Evolutionary conservation across 1,139 yeast genomes (phyloP), one percentile per base, ranked within the genome.

Genomic region (Pichia sp.): DNA sequence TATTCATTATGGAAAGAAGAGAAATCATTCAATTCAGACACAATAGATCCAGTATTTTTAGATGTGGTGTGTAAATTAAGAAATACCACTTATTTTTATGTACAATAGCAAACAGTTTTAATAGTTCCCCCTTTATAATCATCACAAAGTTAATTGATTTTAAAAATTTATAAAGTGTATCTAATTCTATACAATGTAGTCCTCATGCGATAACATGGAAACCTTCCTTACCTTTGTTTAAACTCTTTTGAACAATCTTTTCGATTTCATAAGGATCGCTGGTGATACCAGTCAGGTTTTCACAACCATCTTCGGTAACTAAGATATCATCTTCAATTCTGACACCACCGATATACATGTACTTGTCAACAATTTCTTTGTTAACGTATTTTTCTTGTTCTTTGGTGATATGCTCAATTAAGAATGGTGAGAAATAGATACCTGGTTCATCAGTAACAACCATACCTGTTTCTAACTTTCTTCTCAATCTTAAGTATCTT

Each of bases 361-460:
- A 93, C 62, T 79, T 81, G 47, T 86, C 82, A 55, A 93, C 72
- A 2, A 84, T 81, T 0, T 77, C 80, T 55, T 67, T 66, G 61
- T 89, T 75, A 51, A 93, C 83, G 65, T 70, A 88, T 60, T 81
- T 80, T 36, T 72, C 61, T 58, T 80, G 79, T 33, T 71, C 68
- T 3, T 81, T 78, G 55, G 83, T 78, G 3, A 79, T 77, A 33
- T 84, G 81, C 49, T 85, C 81, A 45, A 93, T 73, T 60, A 91
- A 71, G 60, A 83, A 87, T 34, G 91, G 88, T 44, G 93, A 86
- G 68, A 93, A 93, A 66, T 93, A 93, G 54, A 85, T 76, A 34
- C 99, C 99, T 4, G 99, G 99, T 66, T 93, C 99, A 57, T 91
- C 89, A 1, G 99, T 93, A 6, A 93, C 77, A 22, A 87, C 93